phyloP scores from a whole-genome alignment of 805 yeast genomes.

The Kodamaea sagamina region DNA sequence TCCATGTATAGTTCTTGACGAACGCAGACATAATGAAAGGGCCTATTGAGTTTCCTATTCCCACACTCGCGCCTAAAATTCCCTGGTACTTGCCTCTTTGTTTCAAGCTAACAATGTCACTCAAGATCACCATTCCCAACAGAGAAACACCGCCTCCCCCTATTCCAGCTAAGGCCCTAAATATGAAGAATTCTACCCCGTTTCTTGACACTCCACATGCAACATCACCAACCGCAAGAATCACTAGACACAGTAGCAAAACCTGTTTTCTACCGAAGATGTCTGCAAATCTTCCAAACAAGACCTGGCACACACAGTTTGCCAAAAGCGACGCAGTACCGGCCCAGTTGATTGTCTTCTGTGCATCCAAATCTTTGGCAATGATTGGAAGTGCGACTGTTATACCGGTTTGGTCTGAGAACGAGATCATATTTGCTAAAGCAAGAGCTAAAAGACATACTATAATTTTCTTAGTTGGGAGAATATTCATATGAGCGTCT shows the following conservation, averaged over 20 bases:
- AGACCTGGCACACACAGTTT: slow-evolving; percentile 51
- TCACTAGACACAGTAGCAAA: slow-evolving; percentile 38
- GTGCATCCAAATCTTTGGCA: slow-evolving; percentile 48
- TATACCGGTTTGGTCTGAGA: slow-evolving; percentile 52
- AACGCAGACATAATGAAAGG: slow-evolving; percentile 58
- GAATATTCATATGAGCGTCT: slow-evolving; percentile 43
- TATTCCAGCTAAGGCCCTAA: slow-evolving; percentile 56
- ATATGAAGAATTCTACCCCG: slow-evolving; percentile 50
- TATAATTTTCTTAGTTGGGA: slow-evolving; percentile 40
- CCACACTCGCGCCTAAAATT: slow-evolving; percentile 51
- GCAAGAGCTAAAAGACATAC: slow-evolving; percentile 40
- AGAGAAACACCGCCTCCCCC: slow-evolving; percentile 57
- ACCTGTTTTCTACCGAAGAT: slow-evolving; percentile 54
- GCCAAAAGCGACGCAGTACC: slow-evolving; percentile 57
- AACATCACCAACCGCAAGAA: slow-evolving; percentile 47
- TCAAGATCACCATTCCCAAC: slow-evolving; percentile 52
- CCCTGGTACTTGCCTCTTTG: slow-evolving; percentile 62
- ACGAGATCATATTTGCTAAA: slow-evolving; percentile 42
- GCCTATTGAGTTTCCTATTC: slow-evolving; percentile 55
- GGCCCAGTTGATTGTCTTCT: slow-evolving; percentile 57
- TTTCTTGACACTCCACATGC: slow-evolving; percentile 55
- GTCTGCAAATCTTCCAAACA: slow-evolving; percentile 57
- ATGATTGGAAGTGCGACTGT: slow-evolving; percentile 52
- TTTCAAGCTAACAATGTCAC: slow-evolving; percentile 54
- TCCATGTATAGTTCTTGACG: slow-evolving; percentile 49